Conservation (phyloP, 441 rosid species). For the Brassica balearica region DNA sequence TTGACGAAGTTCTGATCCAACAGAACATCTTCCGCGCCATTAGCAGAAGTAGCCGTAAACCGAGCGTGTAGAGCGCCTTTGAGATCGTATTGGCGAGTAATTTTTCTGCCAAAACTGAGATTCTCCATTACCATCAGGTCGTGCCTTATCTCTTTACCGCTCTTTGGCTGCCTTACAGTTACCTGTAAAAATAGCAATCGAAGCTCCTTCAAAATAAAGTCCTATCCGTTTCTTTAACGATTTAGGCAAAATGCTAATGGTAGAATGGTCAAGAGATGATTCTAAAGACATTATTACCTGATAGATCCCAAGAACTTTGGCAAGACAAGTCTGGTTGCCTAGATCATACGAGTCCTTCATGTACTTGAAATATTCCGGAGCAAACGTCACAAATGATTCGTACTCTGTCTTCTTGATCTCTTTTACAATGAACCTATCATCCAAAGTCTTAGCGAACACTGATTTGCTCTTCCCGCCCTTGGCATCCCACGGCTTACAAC, state of each 20-base stretch:
- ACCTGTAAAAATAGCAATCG: slow-evolving; percentile 51
- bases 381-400: slow-evolving; percentile 90
- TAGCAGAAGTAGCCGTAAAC: slow-evolving; percentile 58
- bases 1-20: slow-evolving; percentile 95
- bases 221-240: background rate
- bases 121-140: slow-evolving; percentile 99
- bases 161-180: slow-evolving; percentile 69
- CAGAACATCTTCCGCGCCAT: slow-evolving; percentile 78
- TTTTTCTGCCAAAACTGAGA: slow-evolving; percentile 74
- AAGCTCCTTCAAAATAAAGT: slow-evolving; percentile 20
- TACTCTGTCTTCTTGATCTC: slow-evolving; percentile 95
- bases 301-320: slow-evolving; percentile 95
- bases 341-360: slow-evolving; percentile 72
- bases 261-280: slow-evolving; percentile 6
- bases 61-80: slow-evolving; percentile 95
- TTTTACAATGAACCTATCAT: slow-evolving; percentile 89
- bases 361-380: slow-evolving; percentile 81
- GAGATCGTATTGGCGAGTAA: slow-evolving; percentile 93
- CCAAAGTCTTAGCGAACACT: slow-evolving; percentile 87
- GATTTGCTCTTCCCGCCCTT: slow-evolving; percentile 98
- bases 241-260: too few relatives aligned
- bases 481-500: slow-evolving; percentile 96
- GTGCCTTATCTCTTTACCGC: slow-evolving; percentile 79
- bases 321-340: slow-evolving; percentile 95
- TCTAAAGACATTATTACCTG: slow-evolving; percentile 58